Percentiles rank a stretch among this genome's conserved stretches.
phyloP scores from a whole-genome alignment of 805 yeast species.

The Lipomyces oligophaga region DNA sequence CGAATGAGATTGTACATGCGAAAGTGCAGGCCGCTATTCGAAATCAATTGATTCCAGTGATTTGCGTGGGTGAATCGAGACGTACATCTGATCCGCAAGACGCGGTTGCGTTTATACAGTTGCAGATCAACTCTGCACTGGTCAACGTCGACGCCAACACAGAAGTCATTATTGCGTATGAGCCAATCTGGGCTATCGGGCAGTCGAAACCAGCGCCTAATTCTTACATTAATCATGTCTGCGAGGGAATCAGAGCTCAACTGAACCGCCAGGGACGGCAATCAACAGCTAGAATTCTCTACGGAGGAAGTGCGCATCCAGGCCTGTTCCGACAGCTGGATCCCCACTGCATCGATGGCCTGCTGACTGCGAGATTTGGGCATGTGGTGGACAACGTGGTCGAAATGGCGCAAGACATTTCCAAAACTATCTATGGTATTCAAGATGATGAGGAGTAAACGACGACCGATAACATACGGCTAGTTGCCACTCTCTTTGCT shows the following conservation, averaged over 20 bases:
- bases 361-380: conserved; percentile 35
- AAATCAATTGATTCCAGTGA: conserved; percentile 30
- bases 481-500: too few relatives aligned
- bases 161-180: conserved; percentile 33
- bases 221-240: conserved; percentile 31
- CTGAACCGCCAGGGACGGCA: conserved; percentile 14
- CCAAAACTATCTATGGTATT: too few relatives aligned
- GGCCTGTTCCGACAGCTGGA: conserved; percentile 30
- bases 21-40: conserved; percentile 30
- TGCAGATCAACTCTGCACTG: conserved; percentile 26
- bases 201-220: conserved; percentile 33
- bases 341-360: conserved; percentile 31
- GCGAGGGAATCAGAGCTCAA: conserved; percentile 25
- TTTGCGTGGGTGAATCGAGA: conserved; percentile 33
- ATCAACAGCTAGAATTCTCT: conserved; percentile 25
- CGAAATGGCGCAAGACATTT: conserved; percentile 29
- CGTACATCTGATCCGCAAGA: conserved; percentile 5
- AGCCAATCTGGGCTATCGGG: conserved; percentile 38
- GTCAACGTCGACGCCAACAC: conserved; percentile 1
- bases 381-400: conserved; percentile 31
- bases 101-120: conserved; percentile 28
- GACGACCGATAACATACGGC: too few relatives aligned
- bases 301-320: conserved; percentile 35
- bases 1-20: conserved; percentile 30
- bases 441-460: too few relatives aligned